Percentiles rank a stretch among this genome's conserved stretches.
These are phyloP conservation scores for Lathyrus aphaca DNA, from an alignment of 306 rosid species.

Conservation along the genomic window DNA sequence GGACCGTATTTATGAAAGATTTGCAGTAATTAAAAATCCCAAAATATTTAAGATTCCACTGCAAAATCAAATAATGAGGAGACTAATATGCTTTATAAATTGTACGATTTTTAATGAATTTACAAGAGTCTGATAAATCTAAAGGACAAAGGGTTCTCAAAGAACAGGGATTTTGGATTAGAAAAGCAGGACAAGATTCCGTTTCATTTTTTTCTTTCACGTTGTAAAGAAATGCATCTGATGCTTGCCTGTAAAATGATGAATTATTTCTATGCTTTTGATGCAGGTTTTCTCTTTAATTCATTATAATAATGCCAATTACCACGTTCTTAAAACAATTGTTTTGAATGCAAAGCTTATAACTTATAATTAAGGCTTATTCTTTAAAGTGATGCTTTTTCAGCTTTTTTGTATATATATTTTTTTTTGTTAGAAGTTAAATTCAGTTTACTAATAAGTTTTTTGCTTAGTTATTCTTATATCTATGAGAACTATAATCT, in stretches of 20 bases:
- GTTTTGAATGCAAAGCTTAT: background rate
- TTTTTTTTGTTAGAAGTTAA: background rate
- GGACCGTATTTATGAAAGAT: background rate
- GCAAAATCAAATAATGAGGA: slow-evolving; percentile 11
- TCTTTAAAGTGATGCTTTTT: background rate
- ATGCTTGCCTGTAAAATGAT: slow-evolving; percentile 49
- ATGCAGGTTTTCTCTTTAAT: slow-evolving; percentile 43
- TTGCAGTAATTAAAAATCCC: slow-evolving; percentile 18
- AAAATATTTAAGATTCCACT: slow-evolving; percentile 6
- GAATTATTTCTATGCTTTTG: slow-evolving; percentile 55
- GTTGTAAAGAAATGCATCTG: slow-evolving; percentile 58
- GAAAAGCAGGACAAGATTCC: slow-evolving; percentile 45
- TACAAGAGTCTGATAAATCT: slow-evolving; percentile 18
- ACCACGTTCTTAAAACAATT: background rate
- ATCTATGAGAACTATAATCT: slow-evolving; percentile 32
- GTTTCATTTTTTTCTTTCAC: slow-evolving; percentile 40
- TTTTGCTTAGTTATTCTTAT: background rate
- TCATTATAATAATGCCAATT: background rate
- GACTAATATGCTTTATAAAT: background rate
- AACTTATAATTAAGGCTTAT: slow-evolving; percentile 8
- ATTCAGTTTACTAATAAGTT: background rate
- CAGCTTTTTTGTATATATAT: no score
- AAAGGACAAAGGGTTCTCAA: background rate
- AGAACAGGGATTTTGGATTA: slow-evolving; percentile 27
- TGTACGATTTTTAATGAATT: slow-evolving; percentile 2